Conservation (phyloP, 2,329 filamentous ascomycete species). For the Paecilomyces fulvus region DNA sequence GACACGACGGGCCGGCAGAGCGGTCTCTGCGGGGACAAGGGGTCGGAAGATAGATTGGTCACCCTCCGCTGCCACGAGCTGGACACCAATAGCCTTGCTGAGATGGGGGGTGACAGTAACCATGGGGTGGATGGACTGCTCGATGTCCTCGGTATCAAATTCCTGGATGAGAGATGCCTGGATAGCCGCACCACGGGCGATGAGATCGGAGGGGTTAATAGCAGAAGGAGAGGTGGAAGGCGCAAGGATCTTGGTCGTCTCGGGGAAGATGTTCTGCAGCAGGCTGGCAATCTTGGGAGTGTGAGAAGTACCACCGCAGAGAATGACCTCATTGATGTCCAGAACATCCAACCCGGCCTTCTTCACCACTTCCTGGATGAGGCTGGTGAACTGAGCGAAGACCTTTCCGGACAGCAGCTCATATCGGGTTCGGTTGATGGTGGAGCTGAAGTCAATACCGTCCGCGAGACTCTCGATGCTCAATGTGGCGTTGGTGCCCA, state of each 20-base stretch:
- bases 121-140: conserved; percentile 90
- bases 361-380: conserved; percentile 76
- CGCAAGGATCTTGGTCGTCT: conserved; percentile 67
- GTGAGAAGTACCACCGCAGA: conserved; percentile 85
- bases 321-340: conserved; percentile 89
- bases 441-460: conserved; percentile 83
- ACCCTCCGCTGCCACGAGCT: conserved; percentile 49
- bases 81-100: conserved; percentile 76
- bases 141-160: conserved; percentile 87
- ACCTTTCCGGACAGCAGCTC: conserved; percentile 82
- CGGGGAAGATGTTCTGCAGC: conserved; percentile 70
- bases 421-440: conserved; percentile 87
- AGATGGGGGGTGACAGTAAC: conserved; percentile 93
- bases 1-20: conserved; percentile 78
- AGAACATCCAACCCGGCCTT: conserved; percentile 89
- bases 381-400: conserved; percentile 76
- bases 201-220: conserved; percentile 88
- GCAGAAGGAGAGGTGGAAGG: conserved; percentile 69
- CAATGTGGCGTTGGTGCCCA: conserved; percentile 82
- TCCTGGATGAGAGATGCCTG: conserved; percentile 92
- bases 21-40: conserved; percentile 77
- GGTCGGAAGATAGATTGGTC: conserved; percentile 62
- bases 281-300: conserved; percentile 86
- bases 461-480: conserved; percentile 85
- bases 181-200: conserved; percentile 83